Evolutionary conservation across 441 rosid genomes (phyloP), one percentile per base, ranked within the genome.

Genomic region (Mallotus japonicus): DNA sequence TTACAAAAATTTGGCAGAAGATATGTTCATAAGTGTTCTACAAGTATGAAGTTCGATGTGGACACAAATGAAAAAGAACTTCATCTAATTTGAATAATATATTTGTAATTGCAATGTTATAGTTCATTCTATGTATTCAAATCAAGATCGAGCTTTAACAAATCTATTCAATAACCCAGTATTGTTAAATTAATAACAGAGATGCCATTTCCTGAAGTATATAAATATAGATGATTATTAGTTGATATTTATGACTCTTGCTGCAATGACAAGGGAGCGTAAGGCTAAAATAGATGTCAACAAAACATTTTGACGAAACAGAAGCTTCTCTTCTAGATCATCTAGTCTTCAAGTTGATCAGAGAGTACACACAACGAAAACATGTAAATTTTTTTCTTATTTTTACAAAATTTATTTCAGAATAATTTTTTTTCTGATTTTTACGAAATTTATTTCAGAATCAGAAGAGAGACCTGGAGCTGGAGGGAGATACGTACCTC

Each of bases 401-500:
- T 28, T 28, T 28, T 28, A 28, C 1, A 28, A 28, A 28, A 28
- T 28, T 28, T 37, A 37, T 37, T 37, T 37, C 40, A 37, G 40
- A 37, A 37, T 37, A 24, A 24, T 24, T 24, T 24, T 24, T 28
- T 28, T 28, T 28, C 32, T 28, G 1, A 28, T 28, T 28, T 28
- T 28, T 28, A 28, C 32, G 2, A 28, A 28, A 28, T 28, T 28
- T 37, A 37, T 37, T 37, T 37, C 40, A 37, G 40, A 37, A 37
- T 37, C 40, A 37, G 6, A 37, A 37, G 40, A 37, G 40, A 37
- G 40, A 37, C 6, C 40, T 37, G 40, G 40, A 37, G 40, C 40
- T 37, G 6, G 40, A 37, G 51, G 71, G 69, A 65, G n/a, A 37
- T 9, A n/a, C 12, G 51, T 77, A 92, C 99, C 97, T 87, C 74